These are phyloP conservation scores for Umbelopsis sp. DNA, from an alignment of 192 early-diverging fungal genomes.

Conservation along the genomic window DNA sequence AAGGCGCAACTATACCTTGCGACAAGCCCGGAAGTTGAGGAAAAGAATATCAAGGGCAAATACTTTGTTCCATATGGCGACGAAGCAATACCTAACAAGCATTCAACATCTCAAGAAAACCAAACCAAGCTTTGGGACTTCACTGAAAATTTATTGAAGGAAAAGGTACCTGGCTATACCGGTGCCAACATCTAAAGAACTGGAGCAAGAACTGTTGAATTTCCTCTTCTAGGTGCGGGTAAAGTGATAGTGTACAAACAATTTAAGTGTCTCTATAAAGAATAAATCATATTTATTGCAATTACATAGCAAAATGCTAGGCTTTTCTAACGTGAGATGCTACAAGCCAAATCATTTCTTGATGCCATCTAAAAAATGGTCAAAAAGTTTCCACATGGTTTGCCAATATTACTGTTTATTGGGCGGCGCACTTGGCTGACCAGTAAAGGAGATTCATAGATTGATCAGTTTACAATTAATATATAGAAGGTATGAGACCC, in stretches of 20 bases:
- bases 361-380: too few species aligned
- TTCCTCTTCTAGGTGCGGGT: too few species aligned
- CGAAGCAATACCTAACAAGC: neutral
- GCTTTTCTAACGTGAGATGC: too few species aligned
- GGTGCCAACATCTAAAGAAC: constrained; percentile 21
- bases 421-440: too few species aligned
- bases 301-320: too few species aligned
- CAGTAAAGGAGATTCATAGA: neutral
- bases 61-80: constrained; percentile 23
- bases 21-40: constrained; percentile 46
- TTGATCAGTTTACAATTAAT: neutral
- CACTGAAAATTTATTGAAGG: constrained; percentile 34
- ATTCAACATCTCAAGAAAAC: constrained; percentile 2
- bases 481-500: neutral
- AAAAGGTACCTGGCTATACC: constrained; percentile 40
- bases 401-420: too few species aligned
- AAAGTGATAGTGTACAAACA: too few species aligned
- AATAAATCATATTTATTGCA: too few species aligned
- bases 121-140: constrained; percentile 34
- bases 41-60: constrained; percentile 34
- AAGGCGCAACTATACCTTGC: constrained; percentile 46
- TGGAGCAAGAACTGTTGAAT: too few species aligned
- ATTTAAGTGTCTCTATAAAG: too few species aligned
- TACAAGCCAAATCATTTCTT: too few species aligned
- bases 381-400: too few species aligned